Conservation (phyloP, 129 eudicot genomes). For the Flaveria robusta region DNA sequence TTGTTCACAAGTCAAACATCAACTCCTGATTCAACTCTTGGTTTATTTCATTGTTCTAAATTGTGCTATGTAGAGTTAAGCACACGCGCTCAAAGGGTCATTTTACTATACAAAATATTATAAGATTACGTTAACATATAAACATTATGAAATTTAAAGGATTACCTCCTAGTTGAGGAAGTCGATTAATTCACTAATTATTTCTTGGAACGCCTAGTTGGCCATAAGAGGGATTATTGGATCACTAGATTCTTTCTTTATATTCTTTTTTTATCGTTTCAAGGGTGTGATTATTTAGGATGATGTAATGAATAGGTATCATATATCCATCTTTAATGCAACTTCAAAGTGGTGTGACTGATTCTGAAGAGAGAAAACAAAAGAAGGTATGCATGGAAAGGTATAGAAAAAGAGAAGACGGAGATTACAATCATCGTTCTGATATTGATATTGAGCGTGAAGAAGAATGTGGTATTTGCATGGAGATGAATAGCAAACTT, state of each 20-base stretch:
- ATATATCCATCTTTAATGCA: slow-evolving; percentile 77
- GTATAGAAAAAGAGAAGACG: slow-evolving; percentile 65
- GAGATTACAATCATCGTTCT: slow-evolving; percentile 45
- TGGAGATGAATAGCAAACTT: slow-evolving; percentile 73
- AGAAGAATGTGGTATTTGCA: slow-evolving; percentile 80
- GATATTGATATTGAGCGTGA: slow-evolving; percentile 65
- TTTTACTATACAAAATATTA: not conserved
- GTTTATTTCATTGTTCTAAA: slow-evolving; percentile 19
- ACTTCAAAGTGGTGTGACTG: slow-evolving; percentile 72
- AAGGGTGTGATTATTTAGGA: slow-evolving; percentile 16
- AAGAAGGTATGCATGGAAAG: slow-evolving; percentile 65
- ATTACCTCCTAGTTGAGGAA: not conserved
- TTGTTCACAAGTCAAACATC: not conserved
- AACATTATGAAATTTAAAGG: not conserved
- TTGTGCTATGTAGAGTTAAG: not conserved
- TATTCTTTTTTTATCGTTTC: not conserved
- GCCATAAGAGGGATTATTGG: not conserved
- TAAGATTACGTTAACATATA: slow-evolving; percentile 4
- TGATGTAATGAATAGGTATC: slow-evolving; percentile 45
- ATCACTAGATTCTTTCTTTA: not conserved
- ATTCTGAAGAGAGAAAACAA: slow-evolving; percentile 66
- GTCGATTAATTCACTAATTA: not conserved
- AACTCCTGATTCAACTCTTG: not conserved
- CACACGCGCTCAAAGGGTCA: not conserved
- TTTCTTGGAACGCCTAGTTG: not conserved